phyloP scores from a whole-genome alignment of 1,284 basidiomycete species.

The Tilletiopsis washingtonensis region DNA sequence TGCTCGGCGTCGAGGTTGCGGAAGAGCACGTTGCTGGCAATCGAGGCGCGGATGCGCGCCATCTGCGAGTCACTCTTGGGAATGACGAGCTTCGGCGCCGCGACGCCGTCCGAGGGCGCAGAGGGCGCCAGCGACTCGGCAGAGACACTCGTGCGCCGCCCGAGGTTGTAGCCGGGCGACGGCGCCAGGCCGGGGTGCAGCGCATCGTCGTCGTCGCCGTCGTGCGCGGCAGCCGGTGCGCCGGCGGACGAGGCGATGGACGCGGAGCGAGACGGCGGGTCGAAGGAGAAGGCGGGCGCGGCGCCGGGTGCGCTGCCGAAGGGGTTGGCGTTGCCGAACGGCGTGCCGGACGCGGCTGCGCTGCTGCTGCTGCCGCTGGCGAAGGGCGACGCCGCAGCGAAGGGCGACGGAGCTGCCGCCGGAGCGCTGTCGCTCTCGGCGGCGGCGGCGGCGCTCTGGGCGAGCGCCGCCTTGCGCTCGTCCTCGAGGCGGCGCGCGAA shows the following conservation, averaged over 20 bases:
- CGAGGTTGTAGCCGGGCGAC: conserved; percentile 64
- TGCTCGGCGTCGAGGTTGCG: conserved; percentile 94
- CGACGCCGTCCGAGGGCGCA: conserved; percentile 47
- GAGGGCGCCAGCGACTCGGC: conserved; percentile 65
- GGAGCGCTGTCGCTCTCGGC: not conserved
- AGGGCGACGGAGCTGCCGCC: not conserved
- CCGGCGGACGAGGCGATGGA: not conserved
- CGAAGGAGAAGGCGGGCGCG: not conserved
- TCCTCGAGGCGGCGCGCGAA: conserved; percentile 79
- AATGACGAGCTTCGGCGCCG: conserved; percentile 51
- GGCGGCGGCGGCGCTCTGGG: not conserved
- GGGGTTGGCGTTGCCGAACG: not conserved
- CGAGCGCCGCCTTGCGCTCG: conserved; percentile 57
- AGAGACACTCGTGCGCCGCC: conserved; percentile 84
- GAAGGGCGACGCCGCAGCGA: not conserved
- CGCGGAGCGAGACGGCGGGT: not conserved
- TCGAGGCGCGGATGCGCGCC: conserved; percentile 74
- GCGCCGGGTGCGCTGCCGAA: not conserved
- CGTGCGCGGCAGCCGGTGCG: not conserved
- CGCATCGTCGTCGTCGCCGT: conserved; percentile 1
- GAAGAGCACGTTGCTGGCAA: conserved; percentile 86
- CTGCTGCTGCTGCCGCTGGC: not conserved
- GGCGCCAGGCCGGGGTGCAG: conserved; percentile 15
- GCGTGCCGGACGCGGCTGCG: not conserved
- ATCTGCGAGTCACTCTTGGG: conserved; percentile 80